Evolutionary conservation across 495 filamentous ascomycete species (phyloP).

Genomic region (Hypoxylon subgilvum): DNA sequence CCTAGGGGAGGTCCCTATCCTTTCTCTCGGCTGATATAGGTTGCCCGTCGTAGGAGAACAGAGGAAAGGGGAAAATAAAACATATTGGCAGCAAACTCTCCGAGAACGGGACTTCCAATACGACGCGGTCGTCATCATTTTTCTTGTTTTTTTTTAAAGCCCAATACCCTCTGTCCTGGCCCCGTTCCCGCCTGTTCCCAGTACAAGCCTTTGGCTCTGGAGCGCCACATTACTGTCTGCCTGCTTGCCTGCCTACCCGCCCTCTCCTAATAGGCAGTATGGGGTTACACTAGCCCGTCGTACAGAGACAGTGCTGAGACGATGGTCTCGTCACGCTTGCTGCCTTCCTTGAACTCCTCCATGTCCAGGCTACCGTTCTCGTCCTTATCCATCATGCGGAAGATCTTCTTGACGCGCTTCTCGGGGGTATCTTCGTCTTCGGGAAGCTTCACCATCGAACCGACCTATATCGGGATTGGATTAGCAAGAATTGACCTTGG

Average conservation of each 20-base stretch:
- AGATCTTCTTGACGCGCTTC: conserved; percentile 97
- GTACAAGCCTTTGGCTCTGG: conserved; percentile 13
- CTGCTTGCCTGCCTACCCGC: too few relatives aligned
- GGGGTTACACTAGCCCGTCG: conserved; percentile 81
- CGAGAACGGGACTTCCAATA: conserved; percentile 14
- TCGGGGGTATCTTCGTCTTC: conserved; percentile 98
- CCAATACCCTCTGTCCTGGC: conserved; percentile 2
- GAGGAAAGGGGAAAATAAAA: conserved; percentile 24
- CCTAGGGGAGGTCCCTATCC: conserved; percentile 23
- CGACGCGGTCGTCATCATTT: conserved; percentile 20
- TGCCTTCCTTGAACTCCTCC: conserved; percentile 98
- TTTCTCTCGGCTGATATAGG: conserved; percentile 23
- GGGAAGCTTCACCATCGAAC: conserved; percentile 98
- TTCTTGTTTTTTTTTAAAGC: conserved; percentile 20
- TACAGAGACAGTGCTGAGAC: conserved; percentile 95
- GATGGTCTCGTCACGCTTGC: conserved; percentile 98
- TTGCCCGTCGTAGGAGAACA: conserved; percentile 18
- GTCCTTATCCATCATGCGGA: conserved; percentile 99
- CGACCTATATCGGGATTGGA: conserved; percentile 66
- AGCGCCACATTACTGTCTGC: conserved; percentile 17
- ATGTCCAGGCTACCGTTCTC: conserved; percentile 93
- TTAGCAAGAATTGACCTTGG: conserved; percentile 19
- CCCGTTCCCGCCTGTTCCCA: conserved; percentile 9
- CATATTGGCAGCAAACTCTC: conserved; percentile 11
- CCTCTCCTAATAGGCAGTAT: background rate